These are phyloP conservation scores for Wilcoxina mikolae DNA, from an alignment of 495 filamentous ascomycete genomes.

Conservation along the genomic window DNA sequence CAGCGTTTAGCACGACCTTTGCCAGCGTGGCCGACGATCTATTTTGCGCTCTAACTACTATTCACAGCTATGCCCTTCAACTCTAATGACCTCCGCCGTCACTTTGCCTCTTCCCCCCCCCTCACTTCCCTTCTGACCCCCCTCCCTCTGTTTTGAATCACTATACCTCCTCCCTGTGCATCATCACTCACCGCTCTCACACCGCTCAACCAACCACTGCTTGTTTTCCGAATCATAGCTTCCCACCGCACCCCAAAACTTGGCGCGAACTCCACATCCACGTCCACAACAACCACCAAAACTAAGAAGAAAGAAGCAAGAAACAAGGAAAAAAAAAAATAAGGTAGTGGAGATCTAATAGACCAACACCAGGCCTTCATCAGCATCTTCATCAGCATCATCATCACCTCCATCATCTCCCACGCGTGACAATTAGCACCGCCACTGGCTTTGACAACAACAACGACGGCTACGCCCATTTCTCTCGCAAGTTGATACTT, in stretches of 20 bases:
- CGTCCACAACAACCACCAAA: neutral
- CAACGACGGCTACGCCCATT: no score
- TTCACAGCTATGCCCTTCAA: neutral
- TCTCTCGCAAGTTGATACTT: no score
- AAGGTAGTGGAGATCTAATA: neutral
- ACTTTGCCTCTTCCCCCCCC: neutral
- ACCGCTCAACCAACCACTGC: neutral
- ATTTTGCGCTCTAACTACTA: neutral
- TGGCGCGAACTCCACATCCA: neutral
- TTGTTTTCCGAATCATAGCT: neutral
- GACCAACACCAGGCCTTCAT: neutral
- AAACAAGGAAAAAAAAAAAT: neutral
- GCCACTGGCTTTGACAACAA: no score
- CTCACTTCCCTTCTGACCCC: neutral
- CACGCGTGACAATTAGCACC: conserved; percentile 1
- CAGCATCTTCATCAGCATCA: neutral
- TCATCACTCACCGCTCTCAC: neutral
- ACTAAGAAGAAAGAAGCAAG: neutral
- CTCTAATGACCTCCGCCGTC: neutral
- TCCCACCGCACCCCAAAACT: neutral
- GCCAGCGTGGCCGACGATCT: conserved; percentile 10
- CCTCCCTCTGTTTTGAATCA: no score
- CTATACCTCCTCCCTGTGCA: neutral
- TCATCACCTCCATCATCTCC: neutral
- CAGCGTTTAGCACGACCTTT: conserved; percentile 5